phyloP scores from a whole-genome alignment of 179 eudicot genomes.

The Silene vulgaris region DNA sequence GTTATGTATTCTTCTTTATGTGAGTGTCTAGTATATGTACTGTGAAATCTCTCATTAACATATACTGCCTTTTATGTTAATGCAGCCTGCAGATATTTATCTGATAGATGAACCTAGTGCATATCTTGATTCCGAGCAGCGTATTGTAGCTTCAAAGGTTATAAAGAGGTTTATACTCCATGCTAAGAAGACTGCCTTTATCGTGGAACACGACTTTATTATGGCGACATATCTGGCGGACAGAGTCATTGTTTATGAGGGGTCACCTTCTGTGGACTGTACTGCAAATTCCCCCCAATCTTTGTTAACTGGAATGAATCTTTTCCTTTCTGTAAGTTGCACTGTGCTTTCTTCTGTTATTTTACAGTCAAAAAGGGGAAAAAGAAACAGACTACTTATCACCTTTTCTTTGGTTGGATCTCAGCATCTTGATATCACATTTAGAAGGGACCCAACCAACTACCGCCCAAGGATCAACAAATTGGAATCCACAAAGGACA shows the following conservation, averaged over 20 bases:
- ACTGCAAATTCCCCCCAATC: slow-evolving; percentile 88
- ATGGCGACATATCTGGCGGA: slow-evolving; percentile 99
- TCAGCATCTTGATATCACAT: slow-evolving; percentile 86
- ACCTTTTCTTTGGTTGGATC: slow-evolving; percentile 12
- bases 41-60: not conserved
- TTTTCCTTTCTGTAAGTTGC: slow-evolving; percentile 72
- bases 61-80: not conserved
- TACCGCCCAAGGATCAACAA: slow-evolving; percentile 88
- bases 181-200: slow-evolving; percentile 95
- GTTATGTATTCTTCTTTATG: not conserved
- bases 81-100: slow-evolving; percentile 95
- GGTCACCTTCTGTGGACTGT: slow-evolving; percentile 82
- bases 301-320: slow-evolving; percentile 88
- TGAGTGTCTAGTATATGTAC: not conserved
- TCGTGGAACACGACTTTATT: slow-evolving; percentile 94
- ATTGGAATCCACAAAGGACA: slow-evolving; percentile 80
- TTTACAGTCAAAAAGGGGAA: not conserved
- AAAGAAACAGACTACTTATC: not conserved
- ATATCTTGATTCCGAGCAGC: slow-evolving; percentile 94
- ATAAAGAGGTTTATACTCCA: slow-evolving; percentile 92
- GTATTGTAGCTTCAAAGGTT: slow-evolving; percentile 95
- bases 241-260: slow-evolving; percentile 89
- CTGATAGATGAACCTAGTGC: slow-evolving; percentile 98
- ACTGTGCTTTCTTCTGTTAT: not conserved
- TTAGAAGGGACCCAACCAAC: slow-evolving; percentile 92